Evolutionary conservation across 2,329 filamentous ascomycete genomes (phyloP), one percentile per base, ranked within the genome.

Genomic region (Pezizomycotina sp.): DNA sequence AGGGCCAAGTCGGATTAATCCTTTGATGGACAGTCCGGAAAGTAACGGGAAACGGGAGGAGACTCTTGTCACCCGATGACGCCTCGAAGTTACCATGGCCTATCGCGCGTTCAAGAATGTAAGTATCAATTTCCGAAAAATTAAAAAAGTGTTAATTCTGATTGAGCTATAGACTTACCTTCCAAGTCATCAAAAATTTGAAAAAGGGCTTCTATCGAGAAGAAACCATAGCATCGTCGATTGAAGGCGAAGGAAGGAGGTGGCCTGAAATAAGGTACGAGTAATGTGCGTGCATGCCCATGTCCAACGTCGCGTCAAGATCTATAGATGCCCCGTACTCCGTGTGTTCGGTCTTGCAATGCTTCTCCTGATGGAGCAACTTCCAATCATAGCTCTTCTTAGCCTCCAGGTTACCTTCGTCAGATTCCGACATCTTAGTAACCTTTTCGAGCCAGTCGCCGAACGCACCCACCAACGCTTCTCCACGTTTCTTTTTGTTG

Each of bases 241-340:
- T 36, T 14, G 30, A 31, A 1, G 34, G 34, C 5, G 23, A 18
- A 5, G 34, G 34, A 4, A 36, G 19, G 12, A 36, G 30, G n/a
- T 36, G 34, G 6, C 34, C 34, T 15, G 30, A 28, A 14, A 36
- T 31, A 4, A 36, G 8, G 15, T 36, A 36, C 12, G 27, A 31
- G 34, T 36, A 36, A 6, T 27, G 30, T 3, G 34, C 34, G n/a
- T 28, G 30, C 34, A 36, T 36, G 6, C 27, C 34, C 34, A 36
- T 36, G 15, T 36, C 27, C 10, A 36, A 28, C 10, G 30, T 31
- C 7, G 34, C 34, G 15, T 28, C 31, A 8, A 28, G 27, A 16
- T 36, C 34, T 6, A 36, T 36, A 15, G 30, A 6, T 10, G 34
- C 34, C 24, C 31, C 6, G 9, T 36, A 36, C 1, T 31, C 21